These are phyloP conservation scores for Malbranchea cinnamomea DNA, from an alignment of 2,329 filamentous ascomycete species.

Conservation along the genomic window DNA sequence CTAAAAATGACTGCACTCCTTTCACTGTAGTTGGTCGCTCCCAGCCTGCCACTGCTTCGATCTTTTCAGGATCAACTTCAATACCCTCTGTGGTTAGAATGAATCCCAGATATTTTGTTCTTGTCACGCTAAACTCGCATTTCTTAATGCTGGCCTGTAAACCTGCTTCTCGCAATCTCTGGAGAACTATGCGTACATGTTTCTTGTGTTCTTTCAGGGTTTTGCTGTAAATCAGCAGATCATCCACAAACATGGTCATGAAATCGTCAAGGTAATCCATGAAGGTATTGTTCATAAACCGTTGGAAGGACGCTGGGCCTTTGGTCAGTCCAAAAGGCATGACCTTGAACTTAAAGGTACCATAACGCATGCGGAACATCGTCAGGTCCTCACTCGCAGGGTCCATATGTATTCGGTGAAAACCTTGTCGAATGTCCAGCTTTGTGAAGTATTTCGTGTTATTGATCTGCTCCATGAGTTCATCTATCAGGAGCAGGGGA, in stretches of 20 bases:
- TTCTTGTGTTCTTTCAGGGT: slow-evolving; percentile 3
- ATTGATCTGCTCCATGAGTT: slow-evolving; percentile 13
- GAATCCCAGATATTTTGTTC: slow-evolving; percentile 11
- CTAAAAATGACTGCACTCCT: slow-evolving; percentile 12
- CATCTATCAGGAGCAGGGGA: slow-evolving; percentile 14
- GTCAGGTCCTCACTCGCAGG: too few species aligned
- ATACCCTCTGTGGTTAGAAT: slow-evolving; percentile 9
- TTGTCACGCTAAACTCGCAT: slow-evolving; percentile 9
- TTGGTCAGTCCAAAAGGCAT: slow-evolving; percentile 17
- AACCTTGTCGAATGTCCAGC: slow-evolving; percentile 14
- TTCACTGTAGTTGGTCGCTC: slow-evolving; percentile 4
- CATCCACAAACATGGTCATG: slow-evolving; percentile 8
- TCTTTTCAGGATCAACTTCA: slow-evolving; percentile 10
- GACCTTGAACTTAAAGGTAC: slow-evolving; percentile 17
- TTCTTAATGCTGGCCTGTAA: slow-evolving; percentile 6
- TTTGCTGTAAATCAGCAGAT: slow-evolving; percentile 9
- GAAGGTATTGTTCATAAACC: slow-evolving; percentile 11
- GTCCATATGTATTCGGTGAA: slow-evolving; percentile 13
- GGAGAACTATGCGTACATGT: slow-evolving; percentile 6
- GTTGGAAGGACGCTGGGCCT: slow-evolving; percentile 8
- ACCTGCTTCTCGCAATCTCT: neutral
- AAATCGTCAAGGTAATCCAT: slow-evolving; percentile 8
- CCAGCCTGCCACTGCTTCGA: slow-evolving; percentile 10
- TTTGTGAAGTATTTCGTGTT: slow-evolving; percentile 10
- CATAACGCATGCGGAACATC: slow-evolving; percentile 9